These are phyloP conservation scores for Saccharum spontaneum DNA, from an alignment of 176 grass and related monocot genomes.

Conservation along the genomic window DNA sequence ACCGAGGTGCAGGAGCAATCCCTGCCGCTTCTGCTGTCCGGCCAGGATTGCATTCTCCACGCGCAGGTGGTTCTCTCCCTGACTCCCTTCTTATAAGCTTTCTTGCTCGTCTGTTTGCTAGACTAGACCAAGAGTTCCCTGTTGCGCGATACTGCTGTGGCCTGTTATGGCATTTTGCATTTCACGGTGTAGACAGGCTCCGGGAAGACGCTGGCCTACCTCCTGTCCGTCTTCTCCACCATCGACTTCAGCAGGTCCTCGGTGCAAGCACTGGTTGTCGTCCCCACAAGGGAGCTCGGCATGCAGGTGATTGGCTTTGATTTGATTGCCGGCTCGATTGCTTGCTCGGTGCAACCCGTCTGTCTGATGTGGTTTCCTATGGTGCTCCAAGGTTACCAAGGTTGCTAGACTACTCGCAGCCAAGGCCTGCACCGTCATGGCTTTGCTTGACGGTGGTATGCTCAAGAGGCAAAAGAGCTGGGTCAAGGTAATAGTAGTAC, in stretches of 20 bases:
- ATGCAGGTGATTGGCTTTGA: slow-evolving; percentile 52
- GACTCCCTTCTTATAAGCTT: neutral
- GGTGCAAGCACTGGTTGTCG: slow-evolving; percentile 83
- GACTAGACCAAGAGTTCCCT: neutral
- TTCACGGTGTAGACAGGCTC: slow-evolving; percentile 75
- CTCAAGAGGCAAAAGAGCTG: slow-evolving; percentile 91
- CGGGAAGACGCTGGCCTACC: slow-evolving; percentile 92
- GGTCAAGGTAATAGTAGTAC: slow-evolving; percentile 61
- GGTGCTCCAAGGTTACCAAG: slow-evolving; percentile 68
- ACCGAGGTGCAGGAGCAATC: slow-evolving; percentile 84
- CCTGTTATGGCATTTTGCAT: neutral
- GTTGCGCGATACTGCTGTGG: neutral
- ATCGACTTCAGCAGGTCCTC: slow-evolving; percentile 73
- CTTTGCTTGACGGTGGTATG: slow-evolving; percentile 94
- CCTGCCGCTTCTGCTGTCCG: slow-evolving; percentile 72
- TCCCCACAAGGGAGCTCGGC: slow-evolving; percentile 91
- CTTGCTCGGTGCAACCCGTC: neutral
- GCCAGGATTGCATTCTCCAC: slow-evolving; percentile 88
- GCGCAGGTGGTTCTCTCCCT: slow-evolving; percentile 54
- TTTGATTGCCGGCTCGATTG: neutral
- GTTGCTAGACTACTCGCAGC: slow-evolving; percentile 73
- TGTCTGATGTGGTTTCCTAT: slow-evolving; percentile 2
- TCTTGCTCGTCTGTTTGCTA: neutral
- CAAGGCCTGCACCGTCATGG: slow-evolving; percentile 78
- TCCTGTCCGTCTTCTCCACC: slow-evolving; percentile 68